Percentiles rank a stretch among this genome's conserved stretches.
These are phyloP conservation scores for Macrolepiota dolichaula DNA, from an alignment of 768 basidiomycete species.

Conservation along the genomic window DNA sequence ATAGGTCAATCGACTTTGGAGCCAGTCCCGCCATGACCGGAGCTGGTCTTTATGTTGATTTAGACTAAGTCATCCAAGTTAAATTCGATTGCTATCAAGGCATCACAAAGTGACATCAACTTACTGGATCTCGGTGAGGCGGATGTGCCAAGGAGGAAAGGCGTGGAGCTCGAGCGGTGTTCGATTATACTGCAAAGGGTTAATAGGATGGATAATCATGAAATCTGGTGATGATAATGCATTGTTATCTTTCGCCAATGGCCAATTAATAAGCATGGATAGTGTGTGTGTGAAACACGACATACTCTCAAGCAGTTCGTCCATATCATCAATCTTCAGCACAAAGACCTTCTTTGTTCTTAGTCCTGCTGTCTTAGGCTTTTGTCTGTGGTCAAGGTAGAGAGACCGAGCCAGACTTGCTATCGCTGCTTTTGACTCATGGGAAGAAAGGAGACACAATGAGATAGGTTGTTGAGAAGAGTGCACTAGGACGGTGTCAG, in stretches of 20 bases:
- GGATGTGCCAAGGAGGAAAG: constrained; percentile 85
- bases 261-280: background rate
- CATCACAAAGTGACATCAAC: constrained; percentile 21
- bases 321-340: constrained; percentile 44
- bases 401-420: constrained; percentile 51
- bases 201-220: constrained; percentile 67
- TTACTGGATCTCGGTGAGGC: constrained; percentile 78
- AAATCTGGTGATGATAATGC: constrained; percentile 70
- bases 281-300: background rate
- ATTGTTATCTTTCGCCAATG: constrained; percentile 37
- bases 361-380: constrained; percentile 17
- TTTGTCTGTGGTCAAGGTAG: constrained; percentile 26
- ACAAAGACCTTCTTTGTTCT: constrained; percentile 23
- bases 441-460: constrained; percentile 54
- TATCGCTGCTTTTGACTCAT: constrained; percentile 63
- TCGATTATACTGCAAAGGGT: constrained; percentile 29
- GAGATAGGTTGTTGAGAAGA: constrained; percentile 24
- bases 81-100: background rate
- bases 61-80: constrained; percentile 26
- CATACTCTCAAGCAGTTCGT: constrained; percentile 58
- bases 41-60: constrained; percentile 14
- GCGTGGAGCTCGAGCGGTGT: constrained; percentile 65
- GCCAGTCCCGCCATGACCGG: constrained; percentile 9
- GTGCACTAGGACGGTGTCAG: background rate
- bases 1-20: constrained; percentile 2